Percentiles rank a stretch among this genome's conserved stretches.
phyloP scores from a whole-genome alignment of 2,329 filamentous ascomycete genomes.

The Akanthomyces lecanii region DNA sequence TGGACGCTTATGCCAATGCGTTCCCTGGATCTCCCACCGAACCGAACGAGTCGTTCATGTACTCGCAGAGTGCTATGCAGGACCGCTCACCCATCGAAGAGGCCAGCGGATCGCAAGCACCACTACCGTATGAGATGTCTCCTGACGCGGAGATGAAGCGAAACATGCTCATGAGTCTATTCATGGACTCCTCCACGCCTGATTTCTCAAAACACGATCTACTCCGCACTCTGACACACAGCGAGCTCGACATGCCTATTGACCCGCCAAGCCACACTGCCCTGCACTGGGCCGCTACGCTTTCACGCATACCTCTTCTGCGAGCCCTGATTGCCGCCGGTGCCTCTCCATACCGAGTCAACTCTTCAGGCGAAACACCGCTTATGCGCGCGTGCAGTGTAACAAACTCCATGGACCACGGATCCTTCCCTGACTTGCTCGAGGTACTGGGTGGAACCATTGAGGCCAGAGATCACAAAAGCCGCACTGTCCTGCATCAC shows the following conservation, averaged over 20 bases:
- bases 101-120: constrained; percentile 57
- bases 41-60: constrained; percentile 74
- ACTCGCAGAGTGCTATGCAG: constrained; percentile 48
- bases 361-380: constrained; percentile 84
- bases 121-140: constrained; percentile 57
- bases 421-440: constrained; percentile 83
- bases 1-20: constrained; percentile 43
- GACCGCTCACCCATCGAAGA: constrained; percentile 43
- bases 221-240: constrained; percentile 67
- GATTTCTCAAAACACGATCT: constrained; percentile 73
- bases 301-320: constrained; percentile 79
- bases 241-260: constrained; percentile 88
- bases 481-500: constrained; percentile 89
- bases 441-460: constrained; percentile 87
- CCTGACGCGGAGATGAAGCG: constrained; percentile 75
- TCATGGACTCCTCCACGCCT: constrained; percentile 67
- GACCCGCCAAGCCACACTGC: constrained; percentile 86
- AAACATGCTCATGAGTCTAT: constrained; percentile 74
- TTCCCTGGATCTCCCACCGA: constrained; percentile 73
- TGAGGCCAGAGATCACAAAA: constrained; percentile 83
- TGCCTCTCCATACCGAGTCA: constrained; percentile 83
- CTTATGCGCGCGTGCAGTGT: constrained; percentile 89
- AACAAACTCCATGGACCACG: constrained; percentile 89
- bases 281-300: constrained; percentile 91
- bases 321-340: constrained; percentile 77